These are phyloP conservation scores for Phytopythium vexans DNA, from an alignment of 352 stramenopile species.

Conservation along the genomic window DNA sequence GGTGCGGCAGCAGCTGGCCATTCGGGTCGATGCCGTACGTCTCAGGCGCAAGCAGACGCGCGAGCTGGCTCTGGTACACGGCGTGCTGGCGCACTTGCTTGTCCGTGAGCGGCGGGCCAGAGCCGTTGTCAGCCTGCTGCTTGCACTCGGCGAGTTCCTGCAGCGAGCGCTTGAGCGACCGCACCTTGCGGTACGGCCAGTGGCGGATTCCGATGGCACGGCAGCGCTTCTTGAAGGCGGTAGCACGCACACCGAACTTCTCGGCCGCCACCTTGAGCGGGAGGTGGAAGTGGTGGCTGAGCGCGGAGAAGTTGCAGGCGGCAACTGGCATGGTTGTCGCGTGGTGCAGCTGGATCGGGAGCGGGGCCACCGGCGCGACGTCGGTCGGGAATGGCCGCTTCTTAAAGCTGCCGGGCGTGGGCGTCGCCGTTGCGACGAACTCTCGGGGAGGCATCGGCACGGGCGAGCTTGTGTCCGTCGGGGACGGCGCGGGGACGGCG, in stretches of 20 bases:
- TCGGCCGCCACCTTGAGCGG: constrained; percentile 55
- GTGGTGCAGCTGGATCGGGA: constrained; percentile 1
- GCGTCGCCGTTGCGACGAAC: constrained; percentile 5
- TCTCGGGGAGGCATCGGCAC: constrained; percentile 1
- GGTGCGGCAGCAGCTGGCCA: constrained; percentile 33
- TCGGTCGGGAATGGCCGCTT: constrained; percentile 22
- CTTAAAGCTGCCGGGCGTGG: constrained; percentile 25
- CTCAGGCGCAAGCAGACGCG: constrained; percentile 72
- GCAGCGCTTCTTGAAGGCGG: constrained; percentile 62
- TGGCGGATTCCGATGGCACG: constrained; percentile 57
- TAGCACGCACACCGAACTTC: constrained; percentile 58
- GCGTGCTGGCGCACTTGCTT: constrained; percentile 71
- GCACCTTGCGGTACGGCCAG: constrained; percentile 63
- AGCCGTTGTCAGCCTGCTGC: constrained; percentile 43
- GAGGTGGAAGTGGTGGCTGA: constrained; percentile 57
- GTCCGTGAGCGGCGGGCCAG: constrained; percentile 51
- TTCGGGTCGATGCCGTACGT: constrained; percentile 79
- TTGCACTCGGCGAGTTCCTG: constrained; percentile 62
- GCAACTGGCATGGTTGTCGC: constrained; percentile 16
- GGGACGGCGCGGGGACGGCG: not conserved
- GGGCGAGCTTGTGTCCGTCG: constrained; percentile 2
- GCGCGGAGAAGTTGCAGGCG: constrained; percentile 32
- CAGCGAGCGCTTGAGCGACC: constrained; percentile 52
- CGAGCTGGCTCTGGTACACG: constrained; percentile 70
- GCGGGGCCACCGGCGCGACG: constrained; percentile 4